A percentile compares a stretch with the other conserved stretches of the same genome.
Conservation (phyloP, 2,329 filamentous ascomycete species). For the Epichloe baconii region DNA sequence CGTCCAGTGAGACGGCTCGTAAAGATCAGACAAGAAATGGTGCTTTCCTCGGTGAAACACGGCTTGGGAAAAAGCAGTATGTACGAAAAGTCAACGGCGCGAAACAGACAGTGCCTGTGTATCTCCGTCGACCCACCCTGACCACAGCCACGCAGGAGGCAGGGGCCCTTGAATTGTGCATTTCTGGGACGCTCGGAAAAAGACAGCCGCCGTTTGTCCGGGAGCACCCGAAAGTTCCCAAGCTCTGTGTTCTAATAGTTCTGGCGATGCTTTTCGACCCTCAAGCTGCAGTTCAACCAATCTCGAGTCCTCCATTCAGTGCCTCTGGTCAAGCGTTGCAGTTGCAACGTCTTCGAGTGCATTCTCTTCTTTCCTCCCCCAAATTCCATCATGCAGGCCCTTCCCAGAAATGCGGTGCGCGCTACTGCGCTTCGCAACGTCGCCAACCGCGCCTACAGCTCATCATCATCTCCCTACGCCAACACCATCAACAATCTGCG, state of each 20-base stretch:
- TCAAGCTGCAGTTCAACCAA: conserved; percentile 9
- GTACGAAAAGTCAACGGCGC: too few relatives aligned
- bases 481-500: conserved; percentile 73
- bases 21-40: too few relatives aligned
- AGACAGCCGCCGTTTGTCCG: conserved; percentile 12
- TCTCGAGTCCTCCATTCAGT: conserved; percentile 11
- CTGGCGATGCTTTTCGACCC: conserved; percentile 8
- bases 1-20: background rate
- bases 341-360: conserved; percentile 6
- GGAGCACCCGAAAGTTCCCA: conserved; percentile 8
- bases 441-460: conserved; percentile 48
- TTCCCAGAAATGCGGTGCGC: conserved; percentile 57
- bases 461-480: conserved; percentile 54
- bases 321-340: conserved; percentile 10
- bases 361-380: conserved; percentile 5
- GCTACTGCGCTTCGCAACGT: conserved; percentile 53
- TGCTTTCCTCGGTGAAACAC: too few relatives aligned
- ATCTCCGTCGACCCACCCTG: too few relatives aligned
- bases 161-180: too few relatives aligned
- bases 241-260: conserved; percentile 3
- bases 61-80: too few relatives aligned
- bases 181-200: conserved; percentile 11
- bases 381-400: conserved; percentile 63
- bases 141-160: background rate
- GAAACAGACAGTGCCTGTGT: too few relatives aligned